Base-by-base conservation (phyloP, 768 basidiomycete species). In the Hirschioporus abietinus region DNA sequence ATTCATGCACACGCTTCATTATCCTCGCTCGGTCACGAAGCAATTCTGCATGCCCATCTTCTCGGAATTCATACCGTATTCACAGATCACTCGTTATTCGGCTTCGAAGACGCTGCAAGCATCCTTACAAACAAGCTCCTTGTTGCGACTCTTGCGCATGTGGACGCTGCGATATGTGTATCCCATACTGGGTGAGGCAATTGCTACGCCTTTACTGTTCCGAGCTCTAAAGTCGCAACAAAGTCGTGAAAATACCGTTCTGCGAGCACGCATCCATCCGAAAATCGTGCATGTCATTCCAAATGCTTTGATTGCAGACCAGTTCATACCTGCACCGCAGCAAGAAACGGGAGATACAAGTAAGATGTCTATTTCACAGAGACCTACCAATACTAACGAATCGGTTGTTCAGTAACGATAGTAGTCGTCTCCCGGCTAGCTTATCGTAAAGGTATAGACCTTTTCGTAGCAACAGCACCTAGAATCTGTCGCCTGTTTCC, bases 101-200 rank as follows among this genome's bases (percentile, higher is more conserved):
- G 95, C 1, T 95, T 99, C 73, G 96, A 93, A 35, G 96, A 98
- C 73, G 96, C 97, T 18, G 96, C 95, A 0, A 95, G 96, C 70
- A 96, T 99, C 57, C 80, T 98, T 69, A 98, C 97, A 6, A 99
- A 99, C 80, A 99, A 99, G 76, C 84, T 99, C 35, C 80, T 99
- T 57, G 91, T 87, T 12, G 95, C 86, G 4, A 89, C 92, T 1
- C 79, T 99, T 72, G 86, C 88, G 67, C 95, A 96, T 74, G 93
- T 96, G 0, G 96, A 99, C 71, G 94, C 90, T 0, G 93, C 92
- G 0, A 95, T 99, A 26, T 98, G 95, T 71, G 97, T 99, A 62
- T 96, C 95, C 8, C 92, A 99, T 77, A 98, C 96, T 0, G 95
- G 96, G 96, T 94, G 73, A 64, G 87, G 73, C 7, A 25, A 20